Evolutionary conservation across 805 yeast genomes (phyloP).

Genomic region (Ogataea minuta): DNA sequence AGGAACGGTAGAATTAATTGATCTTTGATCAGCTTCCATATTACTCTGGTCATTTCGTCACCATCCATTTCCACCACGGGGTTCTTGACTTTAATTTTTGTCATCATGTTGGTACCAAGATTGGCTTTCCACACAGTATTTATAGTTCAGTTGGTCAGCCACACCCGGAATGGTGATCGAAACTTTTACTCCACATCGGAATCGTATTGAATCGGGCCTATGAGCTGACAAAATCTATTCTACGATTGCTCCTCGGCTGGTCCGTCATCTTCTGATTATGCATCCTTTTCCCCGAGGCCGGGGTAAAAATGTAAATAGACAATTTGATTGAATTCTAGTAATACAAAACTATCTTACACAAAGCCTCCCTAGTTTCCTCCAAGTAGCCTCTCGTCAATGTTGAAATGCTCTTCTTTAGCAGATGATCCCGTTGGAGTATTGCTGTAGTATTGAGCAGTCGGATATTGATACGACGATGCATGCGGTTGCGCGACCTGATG

Average conservation of each 20-base stretch:
- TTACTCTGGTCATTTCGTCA: conserved; percentile 95
- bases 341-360: conserved; percentile 4
- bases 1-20: conserved; percentile 81
- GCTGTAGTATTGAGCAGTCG: conserved; percentile 9
- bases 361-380: conserved; percentile 17
- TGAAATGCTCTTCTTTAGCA: conserved; percentile 28
- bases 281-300: conserved; percentile 14
- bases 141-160: background rate
- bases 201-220: conserved; percentile 1
- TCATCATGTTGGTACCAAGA: conserved; percentile 20
- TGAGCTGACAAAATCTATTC: background rate
- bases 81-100: conserved; percentile 73
- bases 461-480: conserved; percentile 13
- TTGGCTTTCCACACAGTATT: background rate
- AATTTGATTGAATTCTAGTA: background rate
- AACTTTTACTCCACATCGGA: conserved; percentile 1
- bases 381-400: conserved; percentile 30
- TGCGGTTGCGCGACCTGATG: conserved; percentile 12
- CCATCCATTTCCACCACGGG: conserved; percentile 98
- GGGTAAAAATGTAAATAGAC: background rate
- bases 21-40: conserved; percentile 89
- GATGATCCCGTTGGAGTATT: conserved; percentile 4
- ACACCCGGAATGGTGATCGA: too few species aligned
- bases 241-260: background rate
- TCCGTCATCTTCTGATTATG: background rate